phyloP scores from a whole-genome alignment of 768 basidiomycete species.

The Hysterangium stoloniferum region DNA sequence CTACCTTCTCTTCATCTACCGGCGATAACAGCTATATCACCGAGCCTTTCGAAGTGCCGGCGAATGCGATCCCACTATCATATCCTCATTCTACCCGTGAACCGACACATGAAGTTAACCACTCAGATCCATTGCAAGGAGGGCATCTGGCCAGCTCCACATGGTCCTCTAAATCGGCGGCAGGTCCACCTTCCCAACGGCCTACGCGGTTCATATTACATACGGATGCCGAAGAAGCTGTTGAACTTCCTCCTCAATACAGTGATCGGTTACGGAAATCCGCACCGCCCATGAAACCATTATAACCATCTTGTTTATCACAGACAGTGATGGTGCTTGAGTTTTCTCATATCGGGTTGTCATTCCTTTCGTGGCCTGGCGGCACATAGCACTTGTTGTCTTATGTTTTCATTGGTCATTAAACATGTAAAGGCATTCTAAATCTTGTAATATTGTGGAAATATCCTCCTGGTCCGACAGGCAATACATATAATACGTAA shows the following conservation, averaged over 20 bases:
- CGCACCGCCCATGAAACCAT: no score
- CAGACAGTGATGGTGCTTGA: no score
- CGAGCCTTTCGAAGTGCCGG: slow-evolving; percentile 24
- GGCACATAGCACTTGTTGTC: no score
- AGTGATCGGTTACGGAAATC: slow-evolving; percentile 45
- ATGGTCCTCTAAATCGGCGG: neutral
- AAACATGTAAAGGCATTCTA: no score
- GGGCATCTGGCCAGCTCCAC: neutral
- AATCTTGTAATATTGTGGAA: no score
- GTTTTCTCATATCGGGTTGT: no score
- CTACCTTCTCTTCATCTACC: neutral
- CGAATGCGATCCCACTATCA: no score
- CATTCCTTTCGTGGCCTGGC: neutral
- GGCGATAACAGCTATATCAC: slow-evolving; percentile 19
- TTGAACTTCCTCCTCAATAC: slow-evolving; percentile 76
- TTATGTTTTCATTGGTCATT: no score
- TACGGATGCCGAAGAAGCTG: slow-evolving; percentile 46
- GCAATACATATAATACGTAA: neutral
- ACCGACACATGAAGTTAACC: slow-evolving; percentile 25
- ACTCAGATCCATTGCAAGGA: neutral
- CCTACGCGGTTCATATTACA: slow-evolving; percentile 54
- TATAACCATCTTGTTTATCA: no score
- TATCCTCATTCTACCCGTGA: slow-evolving; percentile 29
- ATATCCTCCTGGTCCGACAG: no score
- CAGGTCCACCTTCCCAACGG: slow-evolving; percentile 19